A percentile compares a stretch with the other conserved stretches of the same genome.
These are phyloP conservation scores for Xylariaceae sp. DNA, from an alignment of 2,329 filamentous ascomycete genomes.

Conservation along the genomic window DNA sequence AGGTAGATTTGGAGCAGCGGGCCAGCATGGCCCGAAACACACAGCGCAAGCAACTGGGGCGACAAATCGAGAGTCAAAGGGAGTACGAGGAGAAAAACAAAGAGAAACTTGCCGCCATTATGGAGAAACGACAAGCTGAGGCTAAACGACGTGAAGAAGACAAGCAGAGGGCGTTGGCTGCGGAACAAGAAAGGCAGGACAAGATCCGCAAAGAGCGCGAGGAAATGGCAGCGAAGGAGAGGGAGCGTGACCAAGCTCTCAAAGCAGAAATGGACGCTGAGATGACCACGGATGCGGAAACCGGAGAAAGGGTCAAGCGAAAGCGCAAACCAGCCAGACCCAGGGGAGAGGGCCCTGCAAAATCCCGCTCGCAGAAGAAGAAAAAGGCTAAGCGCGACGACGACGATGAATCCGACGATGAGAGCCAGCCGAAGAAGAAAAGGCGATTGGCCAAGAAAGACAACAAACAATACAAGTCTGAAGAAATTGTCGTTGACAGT, in stretches of 20 bases:
- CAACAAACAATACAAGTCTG: slow-evolving; percentile 75
- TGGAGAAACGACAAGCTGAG: slow-evolving; percentile 76
- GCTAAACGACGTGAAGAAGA: slow-evolving; percentile 73
- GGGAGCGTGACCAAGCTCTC: slow-evolving; percentile 62
- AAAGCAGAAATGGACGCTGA: slow-evolving; percentile 76
- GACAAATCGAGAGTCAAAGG: slow-evolving; percentile 76
- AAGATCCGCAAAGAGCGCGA: slow-evolving; percentile 85
- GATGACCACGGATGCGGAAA: slow-evolving; percentile 76
- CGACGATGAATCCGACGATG: slow-evolving; percentile 45
- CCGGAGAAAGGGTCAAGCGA: slow-evolving; percentile 74
- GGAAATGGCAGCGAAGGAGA: slow-evolving; percentile 72
- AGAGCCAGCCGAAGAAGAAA: slow-evolving; percentile 59
- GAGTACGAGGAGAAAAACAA: slow-evolving; percentile 94
- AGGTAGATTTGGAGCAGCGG: slow-evolving; percentile 85
- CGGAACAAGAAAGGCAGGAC: slow-evolving; percentile 68
- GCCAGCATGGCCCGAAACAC: slow-evolving; percentile 97
- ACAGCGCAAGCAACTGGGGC: slow-evolving; percentile 84
- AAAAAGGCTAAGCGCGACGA: slow-evolving; percentile 56
- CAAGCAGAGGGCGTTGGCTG: slow-evolving; percentile 62
- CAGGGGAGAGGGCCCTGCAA: slow-evolving; percentile 37
- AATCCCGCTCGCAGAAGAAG: slow-evolving; percentile 43
- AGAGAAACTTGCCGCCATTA: slow-evolving; percentile 76
- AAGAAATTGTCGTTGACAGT: slow-evolving; percentile 77
- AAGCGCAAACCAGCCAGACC: slow-evolving; percentile 58
- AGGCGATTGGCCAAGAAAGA: slow-evolving; percentile 50